Evolutionary conservation across 2,329 filamentous ascomycete genomes (phyloP).

Genomic region (Calonectria naviculata): DNA sequence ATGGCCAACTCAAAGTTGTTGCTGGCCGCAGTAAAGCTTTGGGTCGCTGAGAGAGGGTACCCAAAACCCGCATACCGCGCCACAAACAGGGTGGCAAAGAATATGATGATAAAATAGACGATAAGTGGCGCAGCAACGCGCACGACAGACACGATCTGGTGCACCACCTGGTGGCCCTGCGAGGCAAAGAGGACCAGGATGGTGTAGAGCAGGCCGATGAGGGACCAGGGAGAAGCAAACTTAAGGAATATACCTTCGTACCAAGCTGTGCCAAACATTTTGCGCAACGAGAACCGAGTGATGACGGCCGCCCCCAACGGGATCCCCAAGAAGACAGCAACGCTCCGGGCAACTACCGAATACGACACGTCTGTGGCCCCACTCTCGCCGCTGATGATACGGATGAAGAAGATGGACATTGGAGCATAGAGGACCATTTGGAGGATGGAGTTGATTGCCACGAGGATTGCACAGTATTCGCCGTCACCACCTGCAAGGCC

Average conservation of each 20-base stretch:
- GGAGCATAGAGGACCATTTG: constrained; percentile 81
- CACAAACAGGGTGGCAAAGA: constrained; percentile 74
- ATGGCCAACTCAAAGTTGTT: constrained; percentile 96
- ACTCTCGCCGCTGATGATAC: constrained; percentile 68
- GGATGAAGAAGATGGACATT: constrained; percentile 75
- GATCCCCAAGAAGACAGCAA: constrained; percentile 87
- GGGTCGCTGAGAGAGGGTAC: constrained; percentile 77
- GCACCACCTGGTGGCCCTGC: constrained; percentile 80
- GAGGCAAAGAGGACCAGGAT: constrained; percentile 88
- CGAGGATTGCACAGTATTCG: constrained; percentile 86
- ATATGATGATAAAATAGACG: constrained; percentile 83
- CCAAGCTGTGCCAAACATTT: constrained; percentile 64
- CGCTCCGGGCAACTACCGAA: constrained; percentile 78
- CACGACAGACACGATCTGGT: constrained; percentile 86
- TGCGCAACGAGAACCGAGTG: constrained; percentile 73
- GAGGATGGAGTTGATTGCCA: constrained; percentile 79
- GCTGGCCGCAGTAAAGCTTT: constrained; percentile 90
- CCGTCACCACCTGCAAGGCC: constrained; percentile 75
- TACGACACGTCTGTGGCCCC: constrained; percentile 62
- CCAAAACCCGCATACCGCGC: constrained; percentile 76
- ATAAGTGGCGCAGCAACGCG: constrained; percentile 84
- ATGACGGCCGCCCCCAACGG: constrained; percentile 84
- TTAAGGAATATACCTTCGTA: constrained; percentile 79
- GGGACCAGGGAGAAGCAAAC: constrained; percentile 76
- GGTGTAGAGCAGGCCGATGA: constrained; percentile 88